Evolutionary conservation across 768 basidiomycete genomes (phyloP).

Genomic region (Thelephora aurantiotincta): DNA sequence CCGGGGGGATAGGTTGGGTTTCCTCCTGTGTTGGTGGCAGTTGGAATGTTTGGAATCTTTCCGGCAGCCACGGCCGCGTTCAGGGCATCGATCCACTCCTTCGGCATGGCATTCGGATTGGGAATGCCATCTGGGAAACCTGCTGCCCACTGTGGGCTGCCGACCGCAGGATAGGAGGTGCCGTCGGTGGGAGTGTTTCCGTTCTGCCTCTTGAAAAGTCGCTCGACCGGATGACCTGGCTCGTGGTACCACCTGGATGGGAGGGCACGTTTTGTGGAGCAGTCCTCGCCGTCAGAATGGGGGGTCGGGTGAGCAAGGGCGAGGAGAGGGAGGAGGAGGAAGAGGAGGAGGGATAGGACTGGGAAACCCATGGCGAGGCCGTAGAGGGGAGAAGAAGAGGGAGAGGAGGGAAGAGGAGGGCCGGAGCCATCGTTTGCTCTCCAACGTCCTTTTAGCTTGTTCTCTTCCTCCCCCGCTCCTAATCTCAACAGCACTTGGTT

Average conservation of each 20-base stretch:
- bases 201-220: slow-evolving; percentile 41
- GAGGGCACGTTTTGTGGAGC: slow-evolving; percentile 8
- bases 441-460: background rate
- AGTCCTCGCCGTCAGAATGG: slow-evolving; percentile 12
- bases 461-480: background rate
- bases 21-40: slow-evolving; percentile 21
- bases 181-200: slow-evolving; percentile 27
- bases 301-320: slow-evolving; percentile 11
- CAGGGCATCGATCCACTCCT: slow-evolving; percentile 61
- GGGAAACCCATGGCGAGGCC: slow-evolving; percentile 13
- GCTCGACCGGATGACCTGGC: slow-evolving; percentile 41
- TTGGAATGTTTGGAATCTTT: slow-evolving; percentile 57
- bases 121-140: slow-evolving; percentile 42
- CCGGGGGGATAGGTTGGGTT: slow-evolving; percentile 25
- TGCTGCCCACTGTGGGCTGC: slow-evolving; percentile 52
- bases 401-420: background rate
- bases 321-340: slow-evolving; percentile 5
- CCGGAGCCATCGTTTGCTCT: background rate
- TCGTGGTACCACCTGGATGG: slow-evolving; percentile 45
- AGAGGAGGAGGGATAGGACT: slow-evolving; percentile 27
- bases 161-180: slow-evolving; percentile 35
- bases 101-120: slow-evolving; percentile 39
- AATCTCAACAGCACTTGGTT: background rate
- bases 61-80: slow-evolving; percentile 50
- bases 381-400: background rate